Base-by-base conservation (phyloP, 495 filamentous ascomycete genomes). In the Extremus antarcticus region DNA sequence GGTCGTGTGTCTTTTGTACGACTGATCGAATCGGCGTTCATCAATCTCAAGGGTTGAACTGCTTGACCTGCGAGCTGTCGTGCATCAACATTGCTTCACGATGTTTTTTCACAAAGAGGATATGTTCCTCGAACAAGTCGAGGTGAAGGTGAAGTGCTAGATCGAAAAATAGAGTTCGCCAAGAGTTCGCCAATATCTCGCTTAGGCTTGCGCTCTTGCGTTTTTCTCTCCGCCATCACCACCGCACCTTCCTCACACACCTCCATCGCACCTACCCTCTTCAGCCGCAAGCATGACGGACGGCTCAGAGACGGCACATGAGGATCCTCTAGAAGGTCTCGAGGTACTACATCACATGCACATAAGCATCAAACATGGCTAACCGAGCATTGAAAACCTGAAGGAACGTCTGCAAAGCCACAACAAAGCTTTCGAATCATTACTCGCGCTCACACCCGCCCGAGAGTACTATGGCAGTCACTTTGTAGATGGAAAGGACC, bases 391-490 rank as follows among this genome's bases (percentile, higher is more conserved):
- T 35, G 4, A 4, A 13, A 4, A 54, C 13, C 10, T 24, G 19
- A 59, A 92, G 92, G 87, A 90, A 64, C 88, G 89, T 61, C 77
- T 98, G 61, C 84, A 81, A 67, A 85, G 81, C 70, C 87, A 95
- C 66, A 82, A 88, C 29, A 77, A 85, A 69, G 83, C 90, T 57
- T 96, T 98, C 65, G 85, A 95, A 67, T 88, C 90, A 53, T 71
- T 98, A 17, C 76, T 98, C 57, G 91, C 90, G 23, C 74, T 98
- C 47, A 95, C 95, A 64, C 92, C 92, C 24, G 90, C 88, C 20
- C 90, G 91, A 68, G 81, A 86, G 62, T 95, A 95, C 71, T 95
- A 92, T 66, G 87, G 59, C 50, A 58, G 55, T 25, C 60, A 53
- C 25, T 55, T 58, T 15, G 56, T 32, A 15, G 59, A 62, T 25